Evolutionary conservation across 1,139 yeast species (phyloP).

Genomic region (Kazachstania sp.): DNA sequence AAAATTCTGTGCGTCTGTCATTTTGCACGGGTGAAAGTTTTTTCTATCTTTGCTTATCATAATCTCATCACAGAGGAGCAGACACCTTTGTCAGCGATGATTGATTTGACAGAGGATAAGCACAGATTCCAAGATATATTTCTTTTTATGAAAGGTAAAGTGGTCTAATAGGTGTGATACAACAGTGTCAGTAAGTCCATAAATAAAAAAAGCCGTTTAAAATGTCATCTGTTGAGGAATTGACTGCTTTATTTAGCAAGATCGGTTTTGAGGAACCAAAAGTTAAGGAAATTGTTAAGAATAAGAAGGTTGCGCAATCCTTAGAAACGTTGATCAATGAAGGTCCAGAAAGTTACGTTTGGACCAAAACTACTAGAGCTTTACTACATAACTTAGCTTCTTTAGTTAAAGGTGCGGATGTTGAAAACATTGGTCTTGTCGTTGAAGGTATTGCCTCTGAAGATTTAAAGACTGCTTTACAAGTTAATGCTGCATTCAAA

Average conservation of each 20-base stretch:
- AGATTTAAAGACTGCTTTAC: constrained; percentile 57
- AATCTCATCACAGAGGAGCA: no score
- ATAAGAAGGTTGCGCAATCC: constrained; percentile 71
- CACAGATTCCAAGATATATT: no score
- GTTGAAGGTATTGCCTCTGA: constrained; percentile 57
- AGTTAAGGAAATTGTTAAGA: constrained; percentile 67
- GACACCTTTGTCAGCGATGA: no score
- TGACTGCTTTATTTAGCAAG: constrained; percentile 38
- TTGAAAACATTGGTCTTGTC: constrained; percentile 41
- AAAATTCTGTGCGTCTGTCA: constrained; percentile 7
- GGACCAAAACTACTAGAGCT: constrained; percentile 47
- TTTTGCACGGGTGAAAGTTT: constrained; percentile 1
- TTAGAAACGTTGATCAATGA: constrained; percentile 51
- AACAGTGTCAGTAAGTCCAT: not conserved
- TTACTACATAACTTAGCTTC: constrained; percentile 73
- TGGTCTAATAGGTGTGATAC: no score
- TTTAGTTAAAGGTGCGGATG: constrained; percentile 40
- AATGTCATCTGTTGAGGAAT: constrained; percentile 8
- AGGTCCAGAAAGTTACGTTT: constrained; percentile 28
- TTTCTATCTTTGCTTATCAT: not conserved
- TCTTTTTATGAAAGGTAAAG: no score
- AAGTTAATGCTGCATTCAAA: constrained; percentile 73
- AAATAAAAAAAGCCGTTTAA: not conserved
- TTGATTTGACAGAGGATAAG: no score
- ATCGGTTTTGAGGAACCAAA: constrained; percentile 69